Percentiles rank a stretch among this genome's conserved stretches.
These are phyloP conservation scores for Pisolithus microcarpus DNA, from an alignment of 768 basidiomycete genomes.

Conservation along the genomic window DNA sequence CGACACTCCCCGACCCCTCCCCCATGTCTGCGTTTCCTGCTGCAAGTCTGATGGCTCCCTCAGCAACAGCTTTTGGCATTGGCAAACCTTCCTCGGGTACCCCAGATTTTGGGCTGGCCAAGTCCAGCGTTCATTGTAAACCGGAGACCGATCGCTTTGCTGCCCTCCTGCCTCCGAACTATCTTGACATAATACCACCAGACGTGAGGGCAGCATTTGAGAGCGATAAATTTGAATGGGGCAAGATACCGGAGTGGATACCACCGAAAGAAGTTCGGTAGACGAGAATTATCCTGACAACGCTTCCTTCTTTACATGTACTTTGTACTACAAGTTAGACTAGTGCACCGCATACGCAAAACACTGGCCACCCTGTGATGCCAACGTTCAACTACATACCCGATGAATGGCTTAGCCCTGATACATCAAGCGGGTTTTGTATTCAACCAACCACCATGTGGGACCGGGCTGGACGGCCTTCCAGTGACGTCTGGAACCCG, in stretches of 20 bases:
- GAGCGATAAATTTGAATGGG: slow-evolving; percentile 55
- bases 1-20: slow-evolving; percentile 12
- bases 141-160: slow-evolving; percentile 52
- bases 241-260: slow-evolving; percentile 66
- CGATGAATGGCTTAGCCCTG: slow-evolving; percentile 2
- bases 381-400: no score
- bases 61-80: slow-evolving; percentile 17
- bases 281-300: neutral
- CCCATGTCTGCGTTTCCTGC: slow-evolving; percentile 16
- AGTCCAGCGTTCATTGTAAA: slow-evolving; percentile 27
- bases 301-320: neutral
- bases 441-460: no score
- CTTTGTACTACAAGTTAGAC: neutral
- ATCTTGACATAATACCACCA: slow-evolving; percentile 47
- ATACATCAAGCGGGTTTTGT: slow-evolving; percentile 10
- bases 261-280: slow-evolving; percentile 58
- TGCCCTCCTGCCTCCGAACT: slow-evolving; percentile 48
- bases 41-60: slow-evolving; percentile 19
- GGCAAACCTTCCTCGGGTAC: slow-evolving; percentile 16
- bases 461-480: no score
- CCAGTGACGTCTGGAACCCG: no score
- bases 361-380: neutral
- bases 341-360: neutral
- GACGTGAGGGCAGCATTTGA: slow-evolving; percentile 47
- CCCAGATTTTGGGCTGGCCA: slow-evolving; percentile 32